Conservation (phyloP, 2,329 filamentous ascomycete genomes). For the Claviceps sp. region DNA sequence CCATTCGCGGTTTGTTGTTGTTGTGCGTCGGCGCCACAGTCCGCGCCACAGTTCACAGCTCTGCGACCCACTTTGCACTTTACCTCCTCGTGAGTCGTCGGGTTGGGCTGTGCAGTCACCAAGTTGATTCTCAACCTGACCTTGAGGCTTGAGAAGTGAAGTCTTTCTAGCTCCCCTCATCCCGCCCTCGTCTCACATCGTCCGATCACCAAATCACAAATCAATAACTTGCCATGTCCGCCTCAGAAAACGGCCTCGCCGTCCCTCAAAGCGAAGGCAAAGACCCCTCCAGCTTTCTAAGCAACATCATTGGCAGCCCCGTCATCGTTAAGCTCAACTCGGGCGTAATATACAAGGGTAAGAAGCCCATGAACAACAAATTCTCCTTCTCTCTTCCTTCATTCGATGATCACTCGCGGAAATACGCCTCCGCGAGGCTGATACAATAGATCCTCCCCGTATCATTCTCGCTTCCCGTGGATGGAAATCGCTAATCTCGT, state of each 20-base stretch:
- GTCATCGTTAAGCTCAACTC: conserved; percentile 98
- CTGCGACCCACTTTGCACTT: too few species aligned
- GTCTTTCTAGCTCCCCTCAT: neutral
- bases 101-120: too few species aligned
- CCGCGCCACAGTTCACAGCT: too few species aligned
- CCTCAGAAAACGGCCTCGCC: conserved; percentile 54
- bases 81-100: too few species aligned
- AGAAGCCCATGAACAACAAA: conserved; percentile 8
- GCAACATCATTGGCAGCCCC: conserved; percentile 85
- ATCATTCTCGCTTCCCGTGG: too few species aligned
- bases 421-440: neutral
- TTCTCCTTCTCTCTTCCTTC: too few species aligned
- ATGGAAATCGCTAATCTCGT: neutral
- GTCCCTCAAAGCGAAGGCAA: conserved; percentile 56
- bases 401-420: neutral
- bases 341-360: conserved; percentile 95
- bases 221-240: conserved; percentile 2
- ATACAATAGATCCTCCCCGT: neutral
- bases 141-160: too few species aligned
- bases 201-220: neutral
- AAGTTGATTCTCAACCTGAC: too few species aligned
- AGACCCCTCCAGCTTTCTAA: conserved; percentile 85
- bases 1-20: too few species aligned
- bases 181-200: neutral
- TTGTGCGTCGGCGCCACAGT: too few species aligned